Conservation (phyloP, 106 monocot species). For the Iris macrosiphon region DNA sequence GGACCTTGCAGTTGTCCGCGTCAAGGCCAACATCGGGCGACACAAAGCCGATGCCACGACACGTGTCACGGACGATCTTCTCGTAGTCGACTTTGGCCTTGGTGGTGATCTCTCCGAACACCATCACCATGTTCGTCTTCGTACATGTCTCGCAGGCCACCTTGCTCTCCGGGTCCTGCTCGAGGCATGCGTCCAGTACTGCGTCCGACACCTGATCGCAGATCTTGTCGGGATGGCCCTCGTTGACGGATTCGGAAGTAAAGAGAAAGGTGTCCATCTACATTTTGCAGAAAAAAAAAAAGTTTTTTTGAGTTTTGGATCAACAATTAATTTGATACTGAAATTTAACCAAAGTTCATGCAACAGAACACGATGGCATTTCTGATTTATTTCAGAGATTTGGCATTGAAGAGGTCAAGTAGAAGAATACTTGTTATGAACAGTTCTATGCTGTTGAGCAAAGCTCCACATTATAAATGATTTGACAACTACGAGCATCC, state of each 20-base stretch:
- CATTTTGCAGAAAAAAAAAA: not conserved
- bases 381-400: too few species aligned
- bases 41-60: conserved; percentile 14
- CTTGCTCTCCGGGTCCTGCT: conserved; percentile 19
- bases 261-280: conserved; percentile 27
- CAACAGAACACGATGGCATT: too few species aligned
- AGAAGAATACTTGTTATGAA: too few species aligned
- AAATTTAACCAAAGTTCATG: too few species aligned
- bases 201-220: conserved; percentile 27
- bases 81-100: conserved; percentile 26
- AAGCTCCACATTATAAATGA: too few species aligned
- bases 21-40: conserved; percentile 20
- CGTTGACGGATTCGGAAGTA: conserved; percentile 23
- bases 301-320: too few species aligned
- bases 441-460: too few species aligned
- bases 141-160: conserved; percentile 27
- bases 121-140: conserved; percentile 28
- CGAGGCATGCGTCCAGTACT: conserved; percentile 18
- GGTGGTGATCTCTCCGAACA: conserved; percentile 19
- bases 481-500: too few species aligned
- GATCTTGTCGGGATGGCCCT: conserved; percentile 24
- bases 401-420: too few species aligned
- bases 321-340: too few species aligned
- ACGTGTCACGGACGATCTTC: conserved; percentile 22
- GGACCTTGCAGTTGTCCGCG: conserved; percentile 16